A percentile compares a stretch with the other conserved stretches of the same genome.
Conservation (phyloP, 2,329 filamentous ascomycete genomes). For the Arthrobotrys sphaeroides region DNA sequence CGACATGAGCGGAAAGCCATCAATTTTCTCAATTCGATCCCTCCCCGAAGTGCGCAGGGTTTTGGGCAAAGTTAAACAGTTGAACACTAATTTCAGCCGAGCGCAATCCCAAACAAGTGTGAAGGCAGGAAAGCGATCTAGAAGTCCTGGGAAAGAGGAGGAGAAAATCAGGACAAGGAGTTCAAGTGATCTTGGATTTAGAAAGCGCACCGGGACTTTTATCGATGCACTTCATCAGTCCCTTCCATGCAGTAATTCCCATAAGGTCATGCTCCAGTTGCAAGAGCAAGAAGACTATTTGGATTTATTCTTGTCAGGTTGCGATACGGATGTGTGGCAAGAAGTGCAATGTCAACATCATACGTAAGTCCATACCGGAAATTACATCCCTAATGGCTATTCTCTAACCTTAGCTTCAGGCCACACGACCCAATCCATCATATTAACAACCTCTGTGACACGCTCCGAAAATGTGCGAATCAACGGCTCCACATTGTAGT, state of each 20-base stretch:
- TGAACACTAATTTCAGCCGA: background rate
- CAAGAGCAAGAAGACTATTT: background rate
- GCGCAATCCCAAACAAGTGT: background rate
- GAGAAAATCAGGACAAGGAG: background rate
- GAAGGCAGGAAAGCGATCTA: background rate
- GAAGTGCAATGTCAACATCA: background rate
- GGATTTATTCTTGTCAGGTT: conserved; percentile 4
- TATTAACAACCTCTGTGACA: background rate
- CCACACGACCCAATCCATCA: background rate
- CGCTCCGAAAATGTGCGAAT: background rate
- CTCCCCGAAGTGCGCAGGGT: background rate
- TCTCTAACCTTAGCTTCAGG: background rate
- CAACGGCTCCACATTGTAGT: background rate
- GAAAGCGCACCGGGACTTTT: background rate
- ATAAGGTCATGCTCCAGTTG: background rate
- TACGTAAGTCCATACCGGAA: background rate
- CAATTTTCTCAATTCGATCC: background rate
- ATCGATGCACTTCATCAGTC: background rate
- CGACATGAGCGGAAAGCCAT: background rate
- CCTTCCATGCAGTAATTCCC: background rate
- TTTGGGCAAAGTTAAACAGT: background rate
- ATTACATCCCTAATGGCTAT: background rate
- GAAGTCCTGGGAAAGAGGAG: background rate
- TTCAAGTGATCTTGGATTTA: background rate
- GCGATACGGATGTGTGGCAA: background rate